Base-by-base conservation (phyloP, 129 eudicot genomes). In the Ambrosia trifida region DNA sequence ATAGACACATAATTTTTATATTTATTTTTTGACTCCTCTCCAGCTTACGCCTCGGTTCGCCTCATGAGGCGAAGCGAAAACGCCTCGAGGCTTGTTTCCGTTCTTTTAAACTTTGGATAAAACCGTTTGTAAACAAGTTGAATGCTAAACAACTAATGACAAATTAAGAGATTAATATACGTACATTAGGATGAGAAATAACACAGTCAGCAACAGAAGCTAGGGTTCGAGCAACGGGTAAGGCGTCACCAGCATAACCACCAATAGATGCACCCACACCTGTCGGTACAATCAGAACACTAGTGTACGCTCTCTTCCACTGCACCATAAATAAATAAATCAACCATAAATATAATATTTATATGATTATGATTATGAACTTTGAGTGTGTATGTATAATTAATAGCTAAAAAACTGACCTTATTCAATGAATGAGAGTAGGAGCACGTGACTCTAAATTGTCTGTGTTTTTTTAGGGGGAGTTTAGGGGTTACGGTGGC, bases 181-280 rank as follows among this genome's bases (percentile, higher is more conserved):
- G 70, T 87, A 94, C 97, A 28, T 94, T 94, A 28, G 99, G 99
- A 74, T 94, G 99, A 65, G 99, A 87, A 47, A 94, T 90, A 72
- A 94, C 91, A 66, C 91, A 94, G 33, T 94, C 99, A n/a, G 86
- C 97, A 14, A 94, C 88, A 19, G 99, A 85, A 66, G 99, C 81
- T 32, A 94, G 89, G 60, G 97, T 89, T 33, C 99, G 90, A 52
- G 91, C 99, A 31, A 90, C 96, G 3, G 99, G 99, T 82, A 94
- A 69, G 78, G 99, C 99, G 76, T 94, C 99, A 14, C 99, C 99
- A 50, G 99, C 99, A 72, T 82, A 94, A 54, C 99, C 99, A 40
- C 99, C 99, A 36, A 94, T 90, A 3, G 93, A 81, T 7, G 99
- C 99, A 14, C 99, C 99, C 11, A 94, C 84, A 28, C 99, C 99